Percentiles rank a stretch among this genome's conserved stretches.
Evolutionary conservation across 2,329 filamentous ascomycete species (phyloP).

Genomic region (Paraconiothyrium sp.): DNA sequence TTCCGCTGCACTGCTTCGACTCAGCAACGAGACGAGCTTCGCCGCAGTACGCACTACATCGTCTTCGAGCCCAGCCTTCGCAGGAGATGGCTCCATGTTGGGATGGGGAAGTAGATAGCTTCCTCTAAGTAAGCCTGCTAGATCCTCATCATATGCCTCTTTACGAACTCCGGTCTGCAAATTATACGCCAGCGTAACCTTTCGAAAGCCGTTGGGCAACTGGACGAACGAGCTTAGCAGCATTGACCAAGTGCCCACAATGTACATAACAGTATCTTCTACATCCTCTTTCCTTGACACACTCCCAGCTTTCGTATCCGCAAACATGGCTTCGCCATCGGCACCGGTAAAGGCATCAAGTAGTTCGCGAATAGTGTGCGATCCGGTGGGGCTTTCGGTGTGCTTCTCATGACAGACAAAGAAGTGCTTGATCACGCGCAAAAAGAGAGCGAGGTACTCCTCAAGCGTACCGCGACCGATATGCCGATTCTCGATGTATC

Average conservation of each 20-base stretch:
- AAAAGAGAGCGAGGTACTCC: slow-evolving; percentile 23
- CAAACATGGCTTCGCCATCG: slow-evolving; percentile 14
- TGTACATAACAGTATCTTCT: slow-evolving; percentile 31
- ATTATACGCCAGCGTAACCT: slow-evolving; percentile 20
- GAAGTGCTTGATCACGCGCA: slow-evolving; percentile 27
- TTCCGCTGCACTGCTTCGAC: not conserved
- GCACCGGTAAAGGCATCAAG: not conserved
- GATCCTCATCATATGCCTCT: slow-evolving; percentile 17
- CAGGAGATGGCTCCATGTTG: not conserved
- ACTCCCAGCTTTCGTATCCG: slow-evolving; percentile 19
- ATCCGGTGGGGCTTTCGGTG: not conserved
- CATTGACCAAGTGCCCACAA: slow-evolving; percentile 30
- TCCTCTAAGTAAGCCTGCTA: slow-evolving; percentile 19
- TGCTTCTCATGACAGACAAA: not conserved
- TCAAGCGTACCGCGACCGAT: slow-evolving; percentile 20
- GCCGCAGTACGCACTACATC: slow-evolving; percentile 20
- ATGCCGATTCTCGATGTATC: slow-evolving; percentile 29
- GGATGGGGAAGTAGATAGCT: slow-evolving; percentile 23
- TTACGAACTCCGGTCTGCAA: not conserved
- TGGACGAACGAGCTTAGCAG: slow-evolving; percentile 29
- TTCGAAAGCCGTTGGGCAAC: slow-evolving; percentile 18
- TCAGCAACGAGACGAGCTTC: slow-evolving; percentile 21
- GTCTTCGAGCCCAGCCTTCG: slow-evolving; percentile 8
- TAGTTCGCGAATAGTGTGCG: slow-evolving; percentile 9
- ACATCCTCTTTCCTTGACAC: slow-evolving; percentile 22